A percentile compares a stretch with the other conserved stretches of the same genome.
Conservation (phyloP, 106 monocot genomes). For the Amphibolis antarctica region DNA sequence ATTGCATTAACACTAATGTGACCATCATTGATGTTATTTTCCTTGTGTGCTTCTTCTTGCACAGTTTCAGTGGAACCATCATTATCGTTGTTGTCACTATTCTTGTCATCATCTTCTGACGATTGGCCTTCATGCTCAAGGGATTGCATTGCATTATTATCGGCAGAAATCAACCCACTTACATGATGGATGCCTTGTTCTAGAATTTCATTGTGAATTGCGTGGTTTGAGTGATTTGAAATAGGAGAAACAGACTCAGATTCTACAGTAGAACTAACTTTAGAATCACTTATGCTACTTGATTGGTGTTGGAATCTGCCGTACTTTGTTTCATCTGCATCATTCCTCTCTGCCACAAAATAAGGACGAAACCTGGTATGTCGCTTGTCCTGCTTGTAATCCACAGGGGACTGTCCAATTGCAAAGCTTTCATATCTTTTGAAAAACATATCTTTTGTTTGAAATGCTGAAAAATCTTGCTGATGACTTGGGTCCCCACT, state of each 20-base stretch:
- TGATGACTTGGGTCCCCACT: slow-evolving; percentile 15
- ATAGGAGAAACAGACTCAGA: slow-evolving; percentile 8
- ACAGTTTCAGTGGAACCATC: slow-evolving; percentile 6
- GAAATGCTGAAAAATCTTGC: slow-evolving; percentile 10
- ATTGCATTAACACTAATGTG: background rate
- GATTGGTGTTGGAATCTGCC: slow-evolving; percentile 2
- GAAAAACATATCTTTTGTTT: slow-evolving; percentile 19
- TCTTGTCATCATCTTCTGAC: slow-evolving; percentile 9
- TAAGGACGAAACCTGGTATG: slow-evolving; percentile 11
- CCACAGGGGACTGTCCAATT: slow-evolving; percentile 20
- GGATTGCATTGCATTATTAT: background rate
- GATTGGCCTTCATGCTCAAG: background rate
- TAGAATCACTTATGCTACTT: slow-evolving; percentile 9
- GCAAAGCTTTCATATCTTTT: slow-evolving; percentile 39
- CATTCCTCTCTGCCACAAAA: slow-evolving; percentile 11
- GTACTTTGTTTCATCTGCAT: slow-evolving; percentile 1
- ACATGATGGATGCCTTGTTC: slow-evolving; percentile 4
- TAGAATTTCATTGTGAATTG: background rate
- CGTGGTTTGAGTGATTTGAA: background rate
- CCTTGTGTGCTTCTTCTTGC: background rate
- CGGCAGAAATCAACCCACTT: background rate
- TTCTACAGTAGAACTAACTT: slow-evolving; percentile 11
- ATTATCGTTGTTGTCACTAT: slow-evolving; percentile 13
- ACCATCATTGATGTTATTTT: background rate
- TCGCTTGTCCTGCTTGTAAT: slow-evolving; percentile 13